Conservation (phyloP, 1,284 basidiomycete genomes). For the Ustilago trichophora region DNA sequence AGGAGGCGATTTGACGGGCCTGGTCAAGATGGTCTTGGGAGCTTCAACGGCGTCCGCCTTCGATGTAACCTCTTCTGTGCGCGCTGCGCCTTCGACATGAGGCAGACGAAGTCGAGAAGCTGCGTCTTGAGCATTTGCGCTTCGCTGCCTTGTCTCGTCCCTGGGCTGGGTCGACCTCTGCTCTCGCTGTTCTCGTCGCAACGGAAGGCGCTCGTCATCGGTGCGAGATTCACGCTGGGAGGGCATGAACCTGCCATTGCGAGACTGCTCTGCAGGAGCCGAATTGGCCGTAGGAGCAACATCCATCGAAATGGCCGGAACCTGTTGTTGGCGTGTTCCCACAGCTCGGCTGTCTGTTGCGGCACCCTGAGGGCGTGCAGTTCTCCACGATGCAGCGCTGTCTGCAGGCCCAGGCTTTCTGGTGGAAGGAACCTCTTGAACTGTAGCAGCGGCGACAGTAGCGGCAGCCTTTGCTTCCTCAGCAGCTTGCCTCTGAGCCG, state of each 20-base stretch:
- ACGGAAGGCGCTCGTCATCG: conserved; percentile 6
- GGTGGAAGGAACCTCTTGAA: neutral
- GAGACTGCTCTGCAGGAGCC: neutral
- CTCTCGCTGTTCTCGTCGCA: conserved; percentile 17
- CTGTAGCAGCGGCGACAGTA: neutral
- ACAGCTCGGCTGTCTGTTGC: neutral
- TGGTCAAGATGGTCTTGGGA: conserved; percentile 29
- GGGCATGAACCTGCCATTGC: conserved; percentile 4
- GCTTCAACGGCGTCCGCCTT: neutral
- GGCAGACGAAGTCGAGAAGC: neutral
- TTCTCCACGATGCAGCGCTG: conserved; percentile 38
- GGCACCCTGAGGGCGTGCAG: conserved; percentile 7
- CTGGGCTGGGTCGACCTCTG: neutral
- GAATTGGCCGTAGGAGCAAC: neutral
- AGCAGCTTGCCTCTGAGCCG: conserved; percentile 19
- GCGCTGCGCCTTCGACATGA: neutral
- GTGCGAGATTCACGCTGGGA: conserved; percentile 4
- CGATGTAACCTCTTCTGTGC: neutral
- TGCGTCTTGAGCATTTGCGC: neutral
- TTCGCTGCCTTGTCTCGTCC: conserved; percentile 7
- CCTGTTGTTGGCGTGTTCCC: conserved; percentile 8
- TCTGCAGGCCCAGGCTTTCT: conserved; percentile 42
- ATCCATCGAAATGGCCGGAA: conserved; percentile 1
- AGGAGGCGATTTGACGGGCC: conserved; percentile 16
- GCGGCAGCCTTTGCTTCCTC: conserved; percentile 7